Conservation (phyloP, 257 asterid species). For the Solanum piurae region DNA sequence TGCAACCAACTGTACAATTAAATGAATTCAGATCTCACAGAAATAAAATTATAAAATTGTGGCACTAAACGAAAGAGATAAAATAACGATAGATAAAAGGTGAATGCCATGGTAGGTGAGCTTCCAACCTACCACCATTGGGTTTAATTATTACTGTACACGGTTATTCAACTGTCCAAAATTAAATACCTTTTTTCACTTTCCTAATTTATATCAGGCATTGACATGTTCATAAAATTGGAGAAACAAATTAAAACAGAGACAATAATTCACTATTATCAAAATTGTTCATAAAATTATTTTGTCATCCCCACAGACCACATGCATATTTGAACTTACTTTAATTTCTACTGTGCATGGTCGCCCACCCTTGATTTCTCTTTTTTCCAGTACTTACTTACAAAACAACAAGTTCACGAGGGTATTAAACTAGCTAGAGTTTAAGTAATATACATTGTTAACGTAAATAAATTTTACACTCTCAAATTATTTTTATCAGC, state of each 20-base stretch:
- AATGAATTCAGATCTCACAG: neutral
- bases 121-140: neutral
- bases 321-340: slow-evolving; percentile 14
- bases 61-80: neutral
- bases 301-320: slow-evolving; percentile 23
- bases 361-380: neutral
- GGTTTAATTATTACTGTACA: neutral
- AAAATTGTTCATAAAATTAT: neutral
- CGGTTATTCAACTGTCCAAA: neutral
- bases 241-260: too few species aligned
- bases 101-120: neutral
- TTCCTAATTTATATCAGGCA: neutral
- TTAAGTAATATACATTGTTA: neutral
- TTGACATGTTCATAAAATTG: too few species aligned
- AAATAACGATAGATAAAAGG: neutral
- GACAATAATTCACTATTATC: neutral
- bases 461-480: too few species aligned
- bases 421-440: neutral
- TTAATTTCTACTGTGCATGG: slow-evolving; percentile 2
- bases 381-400: neutral
- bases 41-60: neutral
- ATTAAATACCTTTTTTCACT: neutral
- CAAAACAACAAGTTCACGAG: neutral
- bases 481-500: too few species aligned
- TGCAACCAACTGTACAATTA: neutral